Percentiles rank a stretch among this genome's conserved stretches.
Conservation (phyloP, 2,329 filamentous ascomycete genomes). For the Talaromyces sp. region DNA sequence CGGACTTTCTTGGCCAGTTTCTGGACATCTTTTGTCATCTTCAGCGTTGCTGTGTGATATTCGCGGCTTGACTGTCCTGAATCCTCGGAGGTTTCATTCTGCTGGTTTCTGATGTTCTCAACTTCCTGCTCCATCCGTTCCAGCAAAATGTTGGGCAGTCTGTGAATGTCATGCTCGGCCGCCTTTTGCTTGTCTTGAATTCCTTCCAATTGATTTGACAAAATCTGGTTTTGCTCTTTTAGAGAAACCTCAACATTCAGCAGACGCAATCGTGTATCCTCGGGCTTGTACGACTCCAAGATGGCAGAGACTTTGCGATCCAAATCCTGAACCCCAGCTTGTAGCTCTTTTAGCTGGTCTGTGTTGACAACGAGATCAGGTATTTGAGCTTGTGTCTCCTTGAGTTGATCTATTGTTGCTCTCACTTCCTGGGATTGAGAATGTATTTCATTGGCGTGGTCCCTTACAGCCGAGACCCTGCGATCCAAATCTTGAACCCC, state of each 20-base stretch:
- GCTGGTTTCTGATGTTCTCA: constrained; percentile 9
- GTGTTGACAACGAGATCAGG: not conserved
- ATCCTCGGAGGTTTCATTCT: not conserved
- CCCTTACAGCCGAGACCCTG: not conserved
- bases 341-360: not conserved
- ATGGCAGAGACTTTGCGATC: not conserved
- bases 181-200: not conserved
- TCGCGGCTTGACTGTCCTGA: not conserved
- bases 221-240: not conserved
- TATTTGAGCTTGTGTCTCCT: not conserved
- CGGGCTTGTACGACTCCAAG: not conserved
- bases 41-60: not conserved
- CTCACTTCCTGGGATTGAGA: not conserved
- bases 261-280: not conserved
- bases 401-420: not conserved
- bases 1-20: not conserved
- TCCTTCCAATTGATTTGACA: not conserved
- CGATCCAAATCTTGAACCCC: not conserved
- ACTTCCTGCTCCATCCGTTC: constrained; percentile 1
- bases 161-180: not conserved
- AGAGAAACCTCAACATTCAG: not conserved
- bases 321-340: not conserved
- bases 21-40: not conserved
- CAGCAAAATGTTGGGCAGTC: not conserved
- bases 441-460: not conserved